A percentile compares a stretch with the other conserved stretches of the same genome.
These are phyloP conservation scores for Waitea zeae DNA, from an alignment of 1,284 basidiomycete species.

Conservation along the genomic window DNA sequence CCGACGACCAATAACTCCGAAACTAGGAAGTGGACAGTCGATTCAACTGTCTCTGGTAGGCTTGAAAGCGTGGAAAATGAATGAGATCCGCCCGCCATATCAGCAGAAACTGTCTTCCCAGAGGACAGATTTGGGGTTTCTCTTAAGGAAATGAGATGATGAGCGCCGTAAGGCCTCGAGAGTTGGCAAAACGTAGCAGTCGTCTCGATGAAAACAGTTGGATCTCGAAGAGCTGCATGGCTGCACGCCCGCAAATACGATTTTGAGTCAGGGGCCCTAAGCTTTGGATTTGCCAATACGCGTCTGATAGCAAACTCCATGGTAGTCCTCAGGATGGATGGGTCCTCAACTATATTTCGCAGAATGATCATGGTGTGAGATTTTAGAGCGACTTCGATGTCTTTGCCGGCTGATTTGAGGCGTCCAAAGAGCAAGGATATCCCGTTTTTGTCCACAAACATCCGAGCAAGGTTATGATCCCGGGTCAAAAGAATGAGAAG, in stretches of 20 bases:
- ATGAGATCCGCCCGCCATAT: too few species aligned
- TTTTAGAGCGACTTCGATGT: conserved; percentile 61
- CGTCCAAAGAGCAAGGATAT: conserved; percentile 49
- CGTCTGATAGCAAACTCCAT: conserved; percentile 76
- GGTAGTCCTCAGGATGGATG: conserved; percentile 41
- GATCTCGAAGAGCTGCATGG: conserved; percentile 72
- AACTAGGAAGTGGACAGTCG: conserved; percentile 56
- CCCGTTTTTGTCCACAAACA: conserved; percentile 50
- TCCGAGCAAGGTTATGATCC: conserved; percentile 36
- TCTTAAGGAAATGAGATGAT: conserved; percentile 52
- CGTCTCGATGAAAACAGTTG: conserved; percentile 61
- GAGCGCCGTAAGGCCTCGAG: conserved; percentile 40
- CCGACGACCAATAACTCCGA: conserved; percentile 55
- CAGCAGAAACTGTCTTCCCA: too few species aligned
- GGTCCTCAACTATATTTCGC: conserved; percentile 81
- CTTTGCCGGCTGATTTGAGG: conserved; percentile 26
- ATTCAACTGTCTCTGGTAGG: too few species aligned
- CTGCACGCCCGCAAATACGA: conserved; percentile 66
- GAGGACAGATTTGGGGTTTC: too few species aligned
- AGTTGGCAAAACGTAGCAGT: conserved; percentile 60
- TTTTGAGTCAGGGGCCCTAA: conserved; percentile 51
- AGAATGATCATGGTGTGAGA: conserved; percentile 78
- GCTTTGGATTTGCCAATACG: conserved; percentile 56
- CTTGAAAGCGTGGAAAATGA: too few species aligned
- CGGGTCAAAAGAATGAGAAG: conserved; percentile 73